These are phyloP conservation scores for Triglochin maritima DNA, from an alignment of 106 monocot genomes.

Conservation along the genomic window DNA sequence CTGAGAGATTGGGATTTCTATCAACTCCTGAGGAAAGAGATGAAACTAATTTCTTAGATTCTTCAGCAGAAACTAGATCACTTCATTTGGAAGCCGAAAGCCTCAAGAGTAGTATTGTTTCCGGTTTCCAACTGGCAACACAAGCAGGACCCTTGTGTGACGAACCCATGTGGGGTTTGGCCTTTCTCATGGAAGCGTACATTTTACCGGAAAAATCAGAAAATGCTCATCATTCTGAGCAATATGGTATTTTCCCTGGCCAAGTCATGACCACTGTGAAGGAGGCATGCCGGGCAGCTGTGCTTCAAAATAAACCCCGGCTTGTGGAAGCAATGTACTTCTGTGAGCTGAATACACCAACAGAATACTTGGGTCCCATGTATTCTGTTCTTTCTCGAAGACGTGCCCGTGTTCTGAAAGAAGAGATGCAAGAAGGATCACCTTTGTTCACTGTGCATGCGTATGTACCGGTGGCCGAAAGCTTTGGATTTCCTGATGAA, in stretches of 20 bases:
- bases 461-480: conserved; percentile 88
- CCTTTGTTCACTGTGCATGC: conserved; percentile 80
- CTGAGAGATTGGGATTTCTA: conserved; percentile 48
- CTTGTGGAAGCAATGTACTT: conserved; percentile 94
- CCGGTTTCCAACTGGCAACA: conserved; percentile 86
- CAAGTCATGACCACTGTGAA: conserved; percentile 87
- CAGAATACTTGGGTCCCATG: conserved; percentile 61
- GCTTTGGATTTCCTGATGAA: conserved; percentile 78
- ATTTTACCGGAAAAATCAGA: conserved; percentile 47
- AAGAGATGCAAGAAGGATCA: conserved; percentile 93
- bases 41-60: neutral
- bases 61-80: conserved; percentile 13
- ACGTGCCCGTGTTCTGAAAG: conserved; percentile 72
- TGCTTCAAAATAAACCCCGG: conserved; percentile 75
- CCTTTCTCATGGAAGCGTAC: conserved; percentile 62
- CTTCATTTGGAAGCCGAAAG: conserved; percentile 52
- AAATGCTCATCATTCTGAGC: conserved; percentile 36
- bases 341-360: conserved; percentile 75
- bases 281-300: conserved; percentile 69
- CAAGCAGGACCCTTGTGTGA: conserved; percentile 79
- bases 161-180: conserved; percentile 92
- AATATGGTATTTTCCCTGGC: conserved; percentile 60
- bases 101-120: conserved; percentile 70
- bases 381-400: conserved; percentile 67
- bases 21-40: conserved; percentile 4